Evolutionary conservation across 208 protist genomes (phyloP).

Genomic region (Trypanosoma vivax): DNA sequence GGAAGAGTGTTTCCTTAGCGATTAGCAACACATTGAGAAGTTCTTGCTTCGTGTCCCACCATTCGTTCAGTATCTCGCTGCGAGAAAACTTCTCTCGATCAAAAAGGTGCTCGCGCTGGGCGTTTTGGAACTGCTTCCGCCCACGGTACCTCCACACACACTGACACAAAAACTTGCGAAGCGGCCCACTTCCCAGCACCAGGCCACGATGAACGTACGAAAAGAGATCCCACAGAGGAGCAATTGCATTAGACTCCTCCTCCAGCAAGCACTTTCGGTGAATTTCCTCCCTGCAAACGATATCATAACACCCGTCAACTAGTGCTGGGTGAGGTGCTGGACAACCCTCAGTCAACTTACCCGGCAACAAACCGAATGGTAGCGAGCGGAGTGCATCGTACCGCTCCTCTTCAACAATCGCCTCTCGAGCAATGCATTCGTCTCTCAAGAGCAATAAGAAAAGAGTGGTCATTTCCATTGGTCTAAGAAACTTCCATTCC

Average conservation of each 20-base stretch:
- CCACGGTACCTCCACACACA: conserved; percentile 33
- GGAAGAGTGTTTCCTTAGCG: conserved; percentile 32
- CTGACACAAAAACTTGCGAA: conserved; percentile 23
- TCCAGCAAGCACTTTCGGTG: conserved; percentile 19
- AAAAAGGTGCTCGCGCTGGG: conserved; percentile 9
- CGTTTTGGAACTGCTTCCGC: conserved; percentile 12
- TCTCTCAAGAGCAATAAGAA: conserved; percentile 22
- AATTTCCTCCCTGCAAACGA: conserved; percentile 24
- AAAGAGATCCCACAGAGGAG: conserved; percentile 14
- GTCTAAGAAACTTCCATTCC: not conserved
- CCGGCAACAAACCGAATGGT: conserved; percentile 7
- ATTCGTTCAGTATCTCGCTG: conserved; percentile 19
- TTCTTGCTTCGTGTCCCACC: conserved; percentile 6
- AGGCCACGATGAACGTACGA: conserved; percentile 20
- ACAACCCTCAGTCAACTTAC: not conserved
- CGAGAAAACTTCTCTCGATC: conserved; percentile 23
- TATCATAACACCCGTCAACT: conserved; percentile 4
- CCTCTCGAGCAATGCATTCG: conserved; percentile 51
- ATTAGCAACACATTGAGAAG: conserved; percentile 16
- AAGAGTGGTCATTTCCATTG: conserved; percentile 12
- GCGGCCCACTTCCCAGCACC: conserved; percentile 21
- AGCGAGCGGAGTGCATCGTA: conserved; percentile 27
- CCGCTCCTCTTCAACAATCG: conserved; percentile 30
- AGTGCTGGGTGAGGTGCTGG: conserved; percentile 7
- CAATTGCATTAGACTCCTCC: conserved; percentile 11